Base-by-base conservation (phyloP, 1,284 basidiomycete genomes). In the Trametes sp. region DNA sequence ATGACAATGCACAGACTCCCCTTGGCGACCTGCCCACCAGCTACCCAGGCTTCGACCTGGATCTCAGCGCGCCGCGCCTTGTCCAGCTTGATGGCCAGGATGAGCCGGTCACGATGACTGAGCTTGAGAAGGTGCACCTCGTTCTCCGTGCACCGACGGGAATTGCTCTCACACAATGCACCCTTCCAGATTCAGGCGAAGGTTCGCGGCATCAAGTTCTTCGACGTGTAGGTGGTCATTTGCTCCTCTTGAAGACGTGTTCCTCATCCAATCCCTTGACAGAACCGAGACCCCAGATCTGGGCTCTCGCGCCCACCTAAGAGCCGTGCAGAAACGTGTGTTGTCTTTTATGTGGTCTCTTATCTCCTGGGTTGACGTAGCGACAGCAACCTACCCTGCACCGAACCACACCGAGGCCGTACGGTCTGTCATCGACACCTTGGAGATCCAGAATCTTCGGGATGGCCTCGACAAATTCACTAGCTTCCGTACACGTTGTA, bases 251-350 rank as follows among this genome's bases (percentile, higher is more conserved):
- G 23, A 55, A 57, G 59, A 54, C 52, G 33, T 59, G 54, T 54
- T 41, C 44, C 55, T 58, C 38, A 65, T 65, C 44, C 59, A 61
- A 69, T 69, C 62, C 51, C 59, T 63, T 64, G 71, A 48, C 72
- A 95, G 93, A 54, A 95, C 94, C 52, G 92, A 95, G 53, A 85
- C 90, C 26, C 85, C 79, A 69, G 80, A 86, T 56, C 80, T 92
- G 42, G 87, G 83, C 35, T 74, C 78, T n/a, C 81, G 78, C 29
- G 80, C 82, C 60, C 72, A 73, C 59, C 62, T 80, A 62, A 77
- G 76, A 61, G 55, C 70, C 21, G 75, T 77, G 53, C 70, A 57
- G 48, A 75, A 82, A 66, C 67, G 86, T 84, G 74, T 68, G 78
- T 66, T 61, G 23, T 64, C 42, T 33, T 57, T 26, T 50, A 29